Evolutionary conservation across 306 rosid genomes (phyloP).

Genomic region (Erythrophleum fordii): DNA sequence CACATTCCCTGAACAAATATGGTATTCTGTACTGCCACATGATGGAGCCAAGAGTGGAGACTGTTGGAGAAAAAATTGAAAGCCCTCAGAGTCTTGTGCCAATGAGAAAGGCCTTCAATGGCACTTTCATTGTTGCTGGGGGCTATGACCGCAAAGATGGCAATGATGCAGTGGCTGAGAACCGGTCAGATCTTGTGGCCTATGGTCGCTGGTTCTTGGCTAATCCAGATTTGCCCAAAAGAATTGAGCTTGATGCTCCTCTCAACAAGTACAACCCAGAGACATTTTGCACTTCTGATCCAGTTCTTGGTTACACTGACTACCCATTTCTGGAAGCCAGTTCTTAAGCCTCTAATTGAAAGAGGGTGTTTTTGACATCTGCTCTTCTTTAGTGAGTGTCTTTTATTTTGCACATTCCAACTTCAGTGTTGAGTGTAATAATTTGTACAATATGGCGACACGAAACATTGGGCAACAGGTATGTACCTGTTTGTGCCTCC

Average conservation of each 20-base stretch:
- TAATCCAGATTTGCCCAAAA: conserved; percentile 73
- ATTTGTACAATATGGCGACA: too few relatives aligned
- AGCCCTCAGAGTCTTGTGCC: conserved; percentile 46
- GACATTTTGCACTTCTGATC: conserved; percentile 59
- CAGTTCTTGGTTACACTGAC: conserved; percentile 64
- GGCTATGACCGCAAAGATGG: conserved; percentile 61
- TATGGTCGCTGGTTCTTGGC: conserved; percentile 49
- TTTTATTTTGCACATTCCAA: too few relatives aligned
- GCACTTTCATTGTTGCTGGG: conserved; percentile 60
- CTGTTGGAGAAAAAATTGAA: conserved; percentile 19
- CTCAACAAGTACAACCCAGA: conserved; percentile 56
- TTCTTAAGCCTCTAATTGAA: neutral
- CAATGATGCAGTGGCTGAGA: conserved; percentile 50
- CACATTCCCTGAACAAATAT: conserved; percentile 50
- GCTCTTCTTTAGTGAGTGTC: neutral
- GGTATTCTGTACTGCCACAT: conserved; percentile 60
- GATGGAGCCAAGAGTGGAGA: conserved; percentile 68
- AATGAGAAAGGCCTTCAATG: conserved; percentile 70
- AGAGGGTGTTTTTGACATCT: neutral
- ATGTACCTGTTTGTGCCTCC: too few relatives aligned
- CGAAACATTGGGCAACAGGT: too few relatives aligned
- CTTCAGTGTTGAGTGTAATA: too few relatives aligned
- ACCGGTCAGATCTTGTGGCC: conserved; percentile 44
- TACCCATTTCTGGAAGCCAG: conserved; percentile 60
- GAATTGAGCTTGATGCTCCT: conserved; percentile 65